Conservation (phyloP, 2,329 filamentous ascomycete genomes). For the Aspergillus candidus region DNA sequence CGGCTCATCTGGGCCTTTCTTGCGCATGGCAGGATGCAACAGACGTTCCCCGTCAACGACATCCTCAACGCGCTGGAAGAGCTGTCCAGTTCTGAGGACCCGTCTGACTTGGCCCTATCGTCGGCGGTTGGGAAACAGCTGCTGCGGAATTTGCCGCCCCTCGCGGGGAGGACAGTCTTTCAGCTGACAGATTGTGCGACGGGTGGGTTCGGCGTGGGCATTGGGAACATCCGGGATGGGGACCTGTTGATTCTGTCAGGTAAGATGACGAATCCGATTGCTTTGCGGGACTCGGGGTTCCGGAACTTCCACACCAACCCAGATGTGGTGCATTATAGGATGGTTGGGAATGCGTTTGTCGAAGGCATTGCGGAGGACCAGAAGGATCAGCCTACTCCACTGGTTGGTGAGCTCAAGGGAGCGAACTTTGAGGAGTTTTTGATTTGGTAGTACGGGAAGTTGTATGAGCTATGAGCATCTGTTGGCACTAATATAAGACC, state of each 20-base stretch:
- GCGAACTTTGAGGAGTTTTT: neutral
- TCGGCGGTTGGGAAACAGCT: neutral
- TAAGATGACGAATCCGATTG: conserved; percentile 3
- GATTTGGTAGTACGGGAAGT: neutral
- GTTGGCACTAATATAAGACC: too few relatives aligned
- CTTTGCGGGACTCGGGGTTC: neutral
- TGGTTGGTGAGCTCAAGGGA: conserved; percentile 1
- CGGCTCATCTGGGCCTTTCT: conserved; percentile 2
- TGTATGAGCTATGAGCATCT: too few relatives aligned
- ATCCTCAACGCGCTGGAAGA: too few relatives aligned
- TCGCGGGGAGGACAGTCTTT: neutral
- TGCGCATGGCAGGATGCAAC: neutral
- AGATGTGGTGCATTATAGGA: neutral
- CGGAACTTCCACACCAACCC: neutral
- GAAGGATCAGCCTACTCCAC: conserved; percentile 2
- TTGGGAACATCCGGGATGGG: conserved; percentile 1
- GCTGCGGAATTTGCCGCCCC: neutral
- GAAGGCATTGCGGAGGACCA: conserved; percentile 2
- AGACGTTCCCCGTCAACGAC: neutral
- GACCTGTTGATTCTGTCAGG: conserved; percentile 4
- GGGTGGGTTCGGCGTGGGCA: conserved; percentile 2
- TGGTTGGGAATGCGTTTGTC: conserved; percentile 5
- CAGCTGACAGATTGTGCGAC: neutral
- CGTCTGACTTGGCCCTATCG: neutral
- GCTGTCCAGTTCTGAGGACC: neutral